Base-by-base conservation (phyloP, 352 stramenopile species). In the Globisporangium heterothallicum region DNA sequence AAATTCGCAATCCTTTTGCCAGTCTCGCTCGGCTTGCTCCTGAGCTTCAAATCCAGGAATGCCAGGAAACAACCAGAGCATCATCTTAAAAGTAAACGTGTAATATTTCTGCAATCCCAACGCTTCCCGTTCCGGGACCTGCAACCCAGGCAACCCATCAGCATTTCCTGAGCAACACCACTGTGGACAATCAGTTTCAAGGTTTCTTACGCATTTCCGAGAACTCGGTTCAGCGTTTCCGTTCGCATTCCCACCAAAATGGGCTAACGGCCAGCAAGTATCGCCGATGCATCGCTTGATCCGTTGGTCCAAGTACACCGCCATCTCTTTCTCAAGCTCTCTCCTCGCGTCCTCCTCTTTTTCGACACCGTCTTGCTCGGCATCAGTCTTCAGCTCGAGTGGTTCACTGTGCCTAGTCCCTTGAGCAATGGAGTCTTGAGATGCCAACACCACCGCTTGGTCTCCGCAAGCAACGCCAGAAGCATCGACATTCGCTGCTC, bases 41-140 rank as follows among this genome's bases (percentile, higher is more conserved):
- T 81, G 65, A 13, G 61, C 61, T 48, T 80, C 63, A 59, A 60
- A 65, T n/a, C 48, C 53, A 3, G 70, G 72, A 3, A 86, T 56
- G 0, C 71, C 70, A 0, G 74, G 72, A 47, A 82, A 78, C 1
- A 82, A 48, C 74, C 74, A 86, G 40, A 74, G 54, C 10, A 86
- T 40, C 4, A 72, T 44, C 35, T 68, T 66, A 57, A 68, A 63
- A 40, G 63, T 72, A 41, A 86, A 70, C 26, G 50, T 53, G 25
- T 67, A 74, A 41, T 86, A 86, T 40, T 81, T 76, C 13, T 73
- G 49, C 36, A 53, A 25, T 30, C 67, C 57, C 8, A 86, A 61
- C 29, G 80, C 70, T 36, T 68, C 43, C 49, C 68, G 70, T 35
- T 68, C 61, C 4, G 63, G 61, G 10, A 74, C 48, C 48, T 75